phyloP scores from a whole-genome alignment of 2,329 filamentous ascomycete genomes.

The Sclerotinia trifoliorum region DNA sequence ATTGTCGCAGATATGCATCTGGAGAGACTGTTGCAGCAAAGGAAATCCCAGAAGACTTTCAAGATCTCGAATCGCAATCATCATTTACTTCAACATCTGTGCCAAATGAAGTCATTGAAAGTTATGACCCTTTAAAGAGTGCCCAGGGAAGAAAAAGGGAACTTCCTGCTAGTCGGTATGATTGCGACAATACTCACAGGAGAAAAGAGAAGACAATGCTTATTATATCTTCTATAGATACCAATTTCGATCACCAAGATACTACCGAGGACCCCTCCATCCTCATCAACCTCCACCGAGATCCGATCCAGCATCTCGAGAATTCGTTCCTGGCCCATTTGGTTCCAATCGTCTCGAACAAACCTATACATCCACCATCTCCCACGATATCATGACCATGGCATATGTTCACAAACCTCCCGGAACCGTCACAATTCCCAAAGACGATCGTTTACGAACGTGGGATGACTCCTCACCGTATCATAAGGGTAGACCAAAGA shows the following conservation, averaged over 20 bases:
- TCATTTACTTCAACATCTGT: conserved; percentile 43
- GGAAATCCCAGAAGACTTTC: conserved; percentile 35
- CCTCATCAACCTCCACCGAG: conserved; percentile 85
- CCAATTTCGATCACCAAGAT: conserved; percentile 91
- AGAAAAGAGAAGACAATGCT: conserved; percentile 19
- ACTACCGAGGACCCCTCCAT: conserved; percentile 89
- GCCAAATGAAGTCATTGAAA: conserved; percentile 41
- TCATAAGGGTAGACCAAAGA: conserved; percentile 83
- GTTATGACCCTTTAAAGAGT: conserved; percentile 50
- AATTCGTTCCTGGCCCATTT: conserved; percentile 90
- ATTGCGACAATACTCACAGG: not conserved
- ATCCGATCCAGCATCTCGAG: conserved; percentile 82
- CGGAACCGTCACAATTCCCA: conserved; percentile 59
- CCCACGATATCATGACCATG: conserved; percentile 83
- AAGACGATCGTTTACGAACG: conserved; percentile 67
- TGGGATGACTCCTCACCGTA: conserved; percentile 95
- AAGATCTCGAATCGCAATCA: conserved; percentile 49
- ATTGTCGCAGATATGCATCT: conserved; percentile 36
- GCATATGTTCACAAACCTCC: conserved; percentile 84
- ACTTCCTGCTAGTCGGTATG: conserved; percentile 45
- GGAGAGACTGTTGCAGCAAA: conserved; percentile 31
- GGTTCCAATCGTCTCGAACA: conserved; percentile 82
- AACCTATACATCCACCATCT: conserved; percentile 84
- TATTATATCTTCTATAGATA: conserved; percentile 59
- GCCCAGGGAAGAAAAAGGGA: conserved; percentile 43